Base-by-base conservation (phyloP, 495 filamentous ascomycete genomes). In the Aspergillus heteromorphus region DNA sequence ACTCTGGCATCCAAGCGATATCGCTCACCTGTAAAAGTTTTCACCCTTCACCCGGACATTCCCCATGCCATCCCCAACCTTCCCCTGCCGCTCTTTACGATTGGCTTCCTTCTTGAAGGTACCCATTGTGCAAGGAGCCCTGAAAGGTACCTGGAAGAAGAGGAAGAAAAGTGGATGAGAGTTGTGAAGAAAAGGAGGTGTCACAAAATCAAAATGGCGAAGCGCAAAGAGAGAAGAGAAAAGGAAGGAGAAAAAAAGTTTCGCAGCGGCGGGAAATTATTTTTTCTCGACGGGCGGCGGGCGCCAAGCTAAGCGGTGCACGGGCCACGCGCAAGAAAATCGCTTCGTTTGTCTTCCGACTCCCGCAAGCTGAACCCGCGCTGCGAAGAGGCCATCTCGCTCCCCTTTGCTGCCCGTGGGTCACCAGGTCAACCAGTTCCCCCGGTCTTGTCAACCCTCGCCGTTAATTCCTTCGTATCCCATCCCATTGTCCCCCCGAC, bases 11-110 rank as follows among this genome's bases (percentile, higher is more conserved):
- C 23, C 20, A 2, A 27, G 13, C 19, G 30, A n/a, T 0, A 9
- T 17, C 25, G 18, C 59, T 54, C 76, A 85, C 75, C 89, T 80
- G 71, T 95, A 95, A 73, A 95, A 95, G 70, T 95, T 95, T 79
- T 97, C 95, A 69, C 95, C 93, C 72, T 98, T 98, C 56, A 82
- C 77, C 66, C 85, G 89, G 50, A 97, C 90, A 74, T 97, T 95
- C 54, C 68, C 78, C 88, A 92, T 92, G 62, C 90, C 91, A 80
- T 90, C 86, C 54, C 79, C 80, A 45, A 75, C 74, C 78, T 91
- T 91, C 48, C 91, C 90, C 78, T 95, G 82, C 60, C 89, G 78
- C 79, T 78, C 79, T 72, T 87, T 86, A 68, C 93, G 86, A 66
- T 74, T 76, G 58, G 81, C 84, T 71, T 98, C 93, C 75, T 97